A percentile compares a stretch with the other conserved stretches of the same genome.
phyloP scores from a whole-genome alignment of 2,329 filamentous ascomycete genomes.

The Cadophora malorum region DNA sequence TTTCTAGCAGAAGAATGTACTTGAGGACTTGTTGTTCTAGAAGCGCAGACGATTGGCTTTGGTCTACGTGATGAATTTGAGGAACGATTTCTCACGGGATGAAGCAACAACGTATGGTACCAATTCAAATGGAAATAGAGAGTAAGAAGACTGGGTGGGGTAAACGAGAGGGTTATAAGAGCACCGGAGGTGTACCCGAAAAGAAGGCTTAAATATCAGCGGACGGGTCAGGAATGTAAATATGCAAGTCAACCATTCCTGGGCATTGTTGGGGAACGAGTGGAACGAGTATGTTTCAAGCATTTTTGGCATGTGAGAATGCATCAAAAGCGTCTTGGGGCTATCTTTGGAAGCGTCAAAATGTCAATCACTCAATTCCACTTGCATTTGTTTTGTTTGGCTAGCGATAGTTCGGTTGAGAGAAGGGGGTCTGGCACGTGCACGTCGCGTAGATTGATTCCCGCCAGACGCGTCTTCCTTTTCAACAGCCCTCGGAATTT shows the following conservation, averaged over 20 bases:
- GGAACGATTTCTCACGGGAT: too few relatives aligned
- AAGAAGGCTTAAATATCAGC: background rate
- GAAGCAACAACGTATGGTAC: background rate
- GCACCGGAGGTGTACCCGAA: background rate
- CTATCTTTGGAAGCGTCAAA: background rate
- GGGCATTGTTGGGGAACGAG: background rate
- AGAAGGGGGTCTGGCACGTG: conserved; percentile 5
- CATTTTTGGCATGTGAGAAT: background rate
- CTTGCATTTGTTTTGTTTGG: background rate
- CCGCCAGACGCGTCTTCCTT: conserved; percentile 24
- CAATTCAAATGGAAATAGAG: background rate
- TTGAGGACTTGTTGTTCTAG: too few relatives aligned
- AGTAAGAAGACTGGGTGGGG: background rate
- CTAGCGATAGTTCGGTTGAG: background rate
- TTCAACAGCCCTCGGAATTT: background rate
- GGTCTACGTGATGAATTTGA: too few relatives aligned
- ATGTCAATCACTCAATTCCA: background rate
- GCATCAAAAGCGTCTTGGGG: background rate
- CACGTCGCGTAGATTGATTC: conserved; percentile 24
- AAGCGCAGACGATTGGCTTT: too few relatives aligned
- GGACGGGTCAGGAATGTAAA: background rate
- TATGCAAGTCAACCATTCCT: conserved; percentile 11
- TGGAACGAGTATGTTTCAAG: background rate
- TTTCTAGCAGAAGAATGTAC: too few relatives aligned
- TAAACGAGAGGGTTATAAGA: background rate